Evolutionary conservation across 139 green algal species (phyloP).

Genomic region (Zygnema cylindricum): DNA sequence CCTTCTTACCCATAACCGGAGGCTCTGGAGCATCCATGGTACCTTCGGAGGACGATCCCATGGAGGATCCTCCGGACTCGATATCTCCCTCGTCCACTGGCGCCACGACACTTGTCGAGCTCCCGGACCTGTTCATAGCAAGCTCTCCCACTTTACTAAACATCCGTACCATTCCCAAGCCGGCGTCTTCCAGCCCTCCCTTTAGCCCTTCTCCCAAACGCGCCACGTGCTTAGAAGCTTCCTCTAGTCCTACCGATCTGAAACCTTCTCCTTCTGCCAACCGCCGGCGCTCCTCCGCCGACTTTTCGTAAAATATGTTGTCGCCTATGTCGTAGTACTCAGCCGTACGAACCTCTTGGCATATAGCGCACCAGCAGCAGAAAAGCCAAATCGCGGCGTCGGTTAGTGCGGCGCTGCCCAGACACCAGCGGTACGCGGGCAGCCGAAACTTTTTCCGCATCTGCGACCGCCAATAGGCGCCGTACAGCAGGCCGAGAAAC

Average conservation of each 20-base stretch:
- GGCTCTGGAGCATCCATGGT: neutral
- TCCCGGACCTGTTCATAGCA: neutral
- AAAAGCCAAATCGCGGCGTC: slow-evolving; percentile 24
- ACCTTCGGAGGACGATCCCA: neutral
- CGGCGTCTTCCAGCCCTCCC: neutral
- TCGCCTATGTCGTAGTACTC: slow-evolving; percentile 47
- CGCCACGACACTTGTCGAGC: neutral
- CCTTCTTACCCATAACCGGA: neutral
- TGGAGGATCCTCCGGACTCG: neutral
- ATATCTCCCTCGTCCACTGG: neutral
- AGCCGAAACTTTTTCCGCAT: slow-evolving; percentile 32
- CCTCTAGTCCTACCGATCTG: neutral
- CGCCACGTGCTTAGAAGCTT: neutral
- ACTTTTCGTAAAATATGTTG: slow-evolving; percentile 3
- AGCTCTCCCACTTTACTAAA: neutral
- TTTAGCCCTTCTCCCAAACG: neutral
- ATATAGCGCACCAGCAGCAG: slow-evolving; percentile 39
- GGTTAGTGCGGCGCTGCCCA: neutral
- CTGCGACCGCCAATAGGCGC: slow-evolving; percentile 48
- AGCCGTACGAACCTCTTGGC: slow-evolving; percentile 45
- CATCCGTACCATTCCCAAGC: neutral
- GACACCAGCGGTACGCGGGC: slow-evolving; percentile 13
- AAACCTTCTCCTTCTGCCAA: neutral
- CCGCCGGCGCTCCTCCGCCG: neutral
- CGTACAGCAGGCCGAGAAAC: slow-evolving; percentile 45